Base-by-base conservation (phyloP, 2,329 filamentous ascomycete genomes). In the Claviceps sp. region DNA sequence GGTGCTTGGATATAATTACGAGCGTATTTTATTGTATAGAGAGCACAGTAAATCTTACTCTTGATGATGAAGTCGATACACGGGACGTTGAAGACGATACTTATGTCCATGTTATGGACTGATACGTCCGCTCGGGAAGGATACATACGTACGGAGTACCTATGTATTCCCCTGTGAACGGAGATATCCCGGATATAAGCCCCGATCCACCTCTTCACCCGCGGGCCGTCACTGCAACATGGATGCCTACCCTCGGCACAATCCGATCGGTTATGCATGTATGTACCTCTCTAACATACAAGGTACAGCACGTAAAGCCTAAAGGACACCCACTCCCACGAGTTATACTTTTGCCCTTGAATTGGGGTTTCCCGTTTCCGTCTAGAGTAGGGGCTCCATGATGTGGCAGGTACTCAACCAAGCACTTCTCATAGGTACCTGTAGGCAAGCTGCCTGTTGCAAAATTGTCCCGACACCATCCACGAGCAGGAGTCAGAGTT, bases 241-340 rank as follows among this genome's bases (percentile, higher is more conserved):
- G 20, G 20, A 20, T 20, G 20, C 20, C 20, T 20, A 20, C 20
- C 20, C 54, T 56, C 53, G 53, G 54, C 47, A 50, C 47, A 50
- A 39, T 17, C 43, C 11, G 22, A 14, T 26, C 48, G 48, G 39
- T 11, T 26, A 26, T 26, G 23, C 6, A 20, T 26, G 23, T 26
- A 20, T 2, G 20, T 20, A 20, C 20, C 20, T 20, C n/a, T 20
- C 20, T 20, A 20, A 20, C 20, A 20, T 20, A 20, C 20, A 20
- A 20, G 1, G 20, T 20, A 20, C 20, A 20, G 20, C 20, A 20
- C 20, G 2, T 20, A 20, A 20, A 20, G 20, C 20, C 20, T 20
- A 20, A 20, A 20, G 20, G 20, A 20, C 20, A 20, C 20, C 20
- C 20, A 20, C 1, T 20, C 20, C 20, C 20, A 20, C 20, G 20